Evolutionary conservation across 345 rosid genomes (phyloP).

Genomic region (Bruguiera gymnorhiza): DNA sequence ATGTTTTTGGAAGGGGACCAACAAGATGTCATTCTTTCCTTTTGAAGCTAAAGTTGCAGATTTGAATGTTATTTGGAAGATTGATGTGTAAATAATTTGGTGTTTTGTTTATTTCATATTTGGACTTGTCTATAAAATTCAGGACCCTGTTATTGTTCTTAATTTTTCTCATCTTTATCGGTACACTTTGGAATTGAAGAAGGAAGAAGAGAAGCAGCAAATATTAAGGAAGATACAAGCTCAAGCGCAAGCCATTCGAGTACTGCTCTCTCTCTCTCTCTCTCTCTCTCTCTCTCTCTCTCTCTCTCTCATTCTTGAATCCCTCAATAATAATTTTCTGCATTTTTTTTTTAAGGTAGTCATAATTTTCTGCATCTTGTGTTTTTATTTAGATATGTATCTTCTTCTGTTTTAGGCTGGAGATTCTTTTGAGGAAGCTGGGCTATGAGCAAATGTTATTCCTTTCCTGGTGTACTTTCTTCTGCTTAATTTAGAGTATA

Average conservation of each 20-base stretch:
- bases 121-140: too few relatives aligned
- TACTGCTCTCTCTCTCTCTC: conserved; percentile 14
- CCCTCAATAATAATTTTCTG: background rate
- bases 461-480: background rate
- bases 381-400: background rate
- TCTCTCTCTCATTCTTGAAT: background rate
- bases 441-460: conserved; percentile 17
- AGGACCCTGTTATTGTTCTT: conserved; percentile 38
- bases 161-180: conserved; percentile 92
- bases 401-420: conserved; percentile 26
- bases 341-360: background rate
- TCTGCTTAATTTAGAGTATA: background rate
- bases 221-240: conserved; percentile 79
- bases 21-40: too few relatives aligned
- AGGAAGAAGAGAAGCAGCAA: conserved; percentile 69
- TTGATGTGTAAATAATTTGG: too few relatives aligned
- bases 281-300: background rate
- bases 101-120: too few relatives aligned
- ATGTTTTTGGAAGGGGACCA: too few relatives aligned
- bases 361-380: background rate
- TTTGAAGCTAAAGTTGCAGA: too few relatives aligned
- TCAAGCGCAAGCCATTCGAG: conserved; percentile 90
- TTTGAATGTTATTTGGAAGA: too few relatives aligned
- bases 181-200: conserved; percentile 86
- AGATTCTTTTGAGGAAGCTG: conserved; percentile 22